A percentile compares a stretch with the other conserved stretches of the same genome.
Evolutionary conservation across 306 rosid species (phyloP).

Genomic region (Purshia tridentata): DNA sequence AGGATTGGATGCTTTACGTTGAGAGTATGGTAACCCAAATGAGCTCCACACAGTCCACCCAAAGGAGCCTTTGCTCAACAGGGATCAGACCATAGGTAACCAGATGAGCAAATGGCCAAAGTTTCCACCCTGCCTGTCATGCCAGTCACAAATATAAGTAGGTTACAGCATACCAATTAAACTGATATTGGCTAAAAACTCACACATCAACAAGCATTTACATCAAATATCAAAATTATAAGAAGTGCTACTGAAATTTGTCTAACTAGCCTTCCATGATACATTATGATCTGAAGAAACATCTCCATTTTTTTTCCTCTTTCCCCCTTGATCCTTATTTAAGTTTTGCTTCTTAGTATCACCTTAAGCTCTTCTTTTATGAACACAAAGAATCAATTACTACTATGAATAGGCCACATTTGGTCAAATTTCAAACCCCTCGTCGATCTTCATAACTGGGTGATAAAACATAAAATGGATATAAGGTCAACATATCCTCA

Average conservation of each 20-base stretch:
- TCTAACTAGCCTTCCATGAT: not conserved
- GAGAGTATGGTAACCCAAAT: constrained; percentile 98
- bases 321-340: not conserved
- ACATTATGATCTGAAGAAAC: not conserved
- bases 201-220: not conserved
- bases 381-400: not conserved
- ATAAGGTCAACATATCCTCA: not conserved
- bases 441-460: too few relatives aligned
- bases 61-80: constrained; percentile 93
- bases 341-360: not conserved
- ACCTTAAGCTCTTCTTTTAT: not conserved
- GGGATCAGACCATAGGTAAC: constrained; percentile 90
- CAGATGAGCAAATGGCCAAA: constrained; percentile 99
- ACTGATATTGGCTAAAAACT: not conserved
- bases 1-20: constrained; percentile 59
- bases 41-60: constrained; percentile 97
- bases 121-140: constrained; percentile 94
- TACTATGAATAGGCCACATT: not conserved
- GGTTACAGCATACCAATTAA: not conserved
- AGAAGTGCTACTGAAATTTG: not conserved
- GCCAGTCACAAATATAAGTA: constrained; percentile 18
- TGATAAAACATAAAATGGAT: not conserved
- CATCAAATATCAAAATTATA: constrained; percentile 5
- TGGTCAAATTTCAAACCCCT: not conserved
- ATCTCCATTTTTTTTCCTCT: not conserved